Evolutionary conservation across 1,284 basidiomycete species (phyloP).

Genomic region (Acaromyces ingoldii): DNA sequence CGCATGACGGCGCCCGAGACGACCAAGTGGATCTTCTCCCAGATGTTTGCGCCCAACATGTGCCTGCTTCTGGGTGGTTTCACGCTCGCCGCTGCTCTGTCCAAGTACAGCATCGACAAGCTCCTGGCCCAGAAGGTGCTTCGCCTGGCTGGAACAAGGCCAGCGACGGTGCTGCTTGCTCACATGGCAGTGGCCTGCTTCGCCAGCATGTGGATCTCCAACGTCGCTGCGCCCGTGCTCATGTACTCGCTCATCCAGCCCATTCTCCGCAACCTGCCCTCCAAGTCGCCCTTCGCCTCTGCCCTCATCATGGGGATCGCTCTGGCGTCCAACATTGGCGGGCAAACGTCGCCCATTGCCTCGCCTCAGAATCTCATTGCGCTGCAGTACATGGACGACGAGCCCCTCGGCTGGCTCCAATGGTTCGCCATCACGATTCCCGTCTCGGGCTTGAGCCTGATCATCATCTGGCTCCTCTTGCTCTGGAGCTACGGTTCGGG

Average conservation of each 20-base stretch:
- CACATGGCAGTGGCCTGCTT: conserved; percentile 98
- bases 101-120: conserved; percentile 95
- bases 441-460: conserved; percentile 75
- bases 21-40: conserved; percentile 68
- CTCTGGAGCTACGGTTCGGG: conserved; percentile 82
- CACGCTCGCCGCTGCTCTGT: conserved; percentile 91
- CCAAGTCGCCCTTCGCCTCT: conserved; percentile 78
- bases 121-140: conserved; percentile 82
- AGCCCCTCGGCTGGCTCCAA: conserved; percentile 76
- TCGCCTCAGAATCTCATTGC: conserved; percentile 98
- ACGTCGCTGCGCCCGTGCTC: conserved; percentile 93
- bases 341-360: conserved; percentile 82
- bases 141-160: conserved; percentile 79
- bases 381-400: conserved; percentile 72
- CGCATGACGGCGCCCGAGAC: conserved; percentile 67
- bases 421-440: conserved; percentile 95
- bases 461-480: conserved; percentile 86
- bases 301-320: conserved; percentile 94
- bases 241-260: conserved; percentile 98
- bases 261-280: conserved; percentile 84
- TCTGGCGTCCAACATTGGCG: conserved; percentile 95
- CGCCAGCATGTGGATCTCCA: conserved; percentile 99
- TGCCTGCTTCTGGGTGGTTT: conserved; percentile 75
- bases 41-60: conserved; percentile 79
- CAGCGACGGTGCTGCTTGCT: conserved; percentile 78